A percentile compares a stretch with the other conserved stretches of the same genome.
phyloP scores from a whole-genome alignment of 2,329 filamentous ascomycete species.

The Penicillium expansum region DNA sequence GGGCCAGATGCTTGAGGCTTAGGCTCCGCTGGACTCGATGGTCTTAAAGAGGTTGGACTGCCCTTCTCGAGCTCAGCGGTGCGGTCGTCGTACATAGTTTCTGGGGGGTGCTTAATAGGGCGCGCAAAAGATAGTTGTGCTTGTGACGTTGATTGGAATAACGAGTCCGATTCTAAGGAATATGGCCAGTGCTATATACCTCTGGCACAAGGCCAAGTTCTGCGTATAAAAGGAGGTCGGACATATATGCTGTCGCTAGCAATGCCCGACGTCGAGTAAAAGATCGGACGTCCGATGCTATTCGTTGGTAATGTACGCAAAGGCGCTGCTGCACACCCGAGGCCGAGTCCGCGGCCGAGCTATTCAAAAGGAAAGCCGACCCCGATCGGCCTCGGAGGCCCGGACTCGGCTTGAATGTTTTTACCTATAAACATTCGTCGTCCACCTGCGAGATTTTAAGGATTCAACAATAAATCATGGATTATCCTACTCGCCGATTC shows the following conservation, averaged over 20 bases:
- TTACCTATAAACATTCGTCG: neutral
- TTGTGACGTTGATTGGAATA: neutral
- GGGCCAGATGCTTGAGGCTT: neutral
- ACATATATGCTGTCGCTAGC: neutral
- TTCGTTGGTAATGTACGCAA: neutral
- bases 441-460: neutral
- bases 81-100: neutral
- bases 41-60: neutral
- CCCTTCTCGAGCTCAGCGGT: neutral
- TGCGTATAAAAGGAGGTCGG: neutral
- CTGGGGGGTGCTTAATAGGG: neutral
- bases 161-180: neutral
- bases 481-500: neutral
- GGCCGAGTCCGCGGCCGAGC: neutral
- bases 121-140: neutral
- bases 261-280: neutral
- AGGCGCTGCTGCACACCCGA: neutral
- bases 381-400: neutral
- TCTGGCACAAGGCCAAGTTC: neutral
- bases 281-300: neutral
- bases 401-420: neutral
- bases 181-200: neutral
- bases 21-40: neutral
- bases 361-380: neutral
- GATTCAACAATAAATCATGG: neutral